Evolutionary conservation across 345 rosid genomes (phyloP), one percentile per base, ranked within the genome.

Genomic region (Punica granatum): DNA sequence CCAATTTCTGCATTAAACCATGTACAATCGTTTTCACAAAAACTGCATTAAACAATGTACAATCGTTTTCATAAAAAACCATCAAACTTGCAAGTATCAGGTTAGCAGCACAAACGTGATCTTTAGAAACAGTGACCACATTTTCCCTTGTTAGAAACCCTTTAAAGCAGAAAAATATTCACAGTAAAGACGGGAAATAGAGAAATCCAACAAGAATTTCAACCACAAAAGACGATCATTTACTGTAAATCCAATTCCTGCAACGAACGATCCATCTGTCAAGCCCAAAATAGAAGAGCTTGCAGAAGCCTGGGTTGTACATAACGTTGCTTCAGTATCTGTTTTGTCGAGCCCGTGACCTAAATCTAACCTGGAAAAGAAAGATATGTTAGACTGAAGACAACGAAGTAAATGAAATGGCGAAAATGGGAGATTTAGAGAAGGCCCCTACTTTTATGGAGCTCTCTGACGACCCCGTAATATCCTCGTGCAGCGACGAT

Each of bases 371-470:
- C 36, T 32, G 36, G 36, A 14, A 28, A 30, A 15, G 12, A n/a
- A 60, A 6, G 39, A 33, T 16, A 18, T 32, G 36, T 33, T 23
- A 15, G 41, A 32, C 25, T 33, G n/a, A 32, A 1, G 14, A 18
- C 23, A n/a, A n/a, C 1, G 42, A 16, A 33, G 26, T 0, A 25
- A 62, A 35, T 35, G 65, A 62, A 62, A 62, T 14, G 23, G 58
- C 21, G 58, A 23, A 21, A 2, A n/a, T n/a, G 8, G 6, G 11
- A 6, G 58, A 23, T 7, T n/a, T 13, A 51, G 34, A 56, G 61
- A 23, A n/a, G 25, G 33, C 39, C 30, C 70, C 73, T 72, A 78
- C 82, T 56, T 70, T 12, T 49, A n/a, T 39, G 34, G 15, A 37
- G 58, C 35, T 42, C 4, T n/a, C 18, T 42, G 53, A 16, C 46